Evolutionary conservation across 768 basidiomycete genomes (phyloP).

Genomic region (Hygrophorus pudorinus): DNA sequence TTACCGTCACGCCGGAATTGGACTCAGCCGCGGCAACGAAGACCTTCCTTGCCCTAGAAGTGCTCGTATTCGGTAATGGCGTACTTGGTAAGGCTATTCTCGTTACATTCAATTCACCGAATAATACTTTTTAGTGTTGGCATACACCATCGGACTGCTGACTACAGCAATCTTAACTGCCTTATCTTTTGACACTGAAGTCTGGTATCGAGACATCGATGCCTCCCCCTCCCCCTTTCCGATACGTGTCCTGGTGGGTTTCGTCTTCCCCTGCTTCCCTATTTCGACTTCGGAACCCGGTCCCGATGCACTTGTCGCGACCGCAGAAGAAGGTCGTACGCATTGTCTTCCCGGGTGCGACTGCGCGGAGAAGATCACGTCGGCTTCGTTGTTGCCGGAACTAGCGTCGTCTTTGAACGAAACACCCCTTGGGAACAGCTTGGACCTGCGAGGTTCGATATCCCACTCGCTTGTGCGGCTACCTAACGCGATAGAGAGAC

Average conservation of each 20-base stretch:
- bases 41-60: conserved; percentile 1
- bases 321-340: background rate
- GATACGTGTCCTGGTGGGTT: background rate
- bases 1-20: background rate
- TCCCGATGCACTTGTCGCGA: background rate
- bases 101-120: background rate
- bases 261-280: conserved; percentile 1
- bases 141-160: conserved; percentile 1
- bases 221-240: conserved; percentile 6
- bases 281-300: background rate
- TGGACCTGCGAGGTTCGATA: background rate
- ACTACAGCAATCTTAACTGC: background rate
- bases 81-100: background rate
- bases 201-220: conserved; percentile 6
- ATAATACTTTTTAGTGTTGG: background rate
- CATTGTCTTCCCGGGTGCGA: conserved; percentile 3
- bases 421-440: background rate
- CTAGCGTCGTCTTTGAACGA: background rate
- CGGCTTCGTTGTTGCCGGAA: background rate
- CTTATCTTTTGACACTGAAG: conserved; percentile 1
- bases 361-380: background rate
- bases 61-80: conserved; percentile 1
- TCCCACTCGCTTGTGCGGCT: conserved; percentile 1
- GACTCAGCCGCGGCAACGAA: background rate
- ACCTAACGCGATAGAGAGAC: conserved; percentile 5